A percentile compares a stretch with the other conserved stretches of the same genome.
These are phyloP conservation scores for Macrolepiota albuminosa DNA, from an alignment of 768 basidiomycete species.

Conservation along the genomic window DNA sequence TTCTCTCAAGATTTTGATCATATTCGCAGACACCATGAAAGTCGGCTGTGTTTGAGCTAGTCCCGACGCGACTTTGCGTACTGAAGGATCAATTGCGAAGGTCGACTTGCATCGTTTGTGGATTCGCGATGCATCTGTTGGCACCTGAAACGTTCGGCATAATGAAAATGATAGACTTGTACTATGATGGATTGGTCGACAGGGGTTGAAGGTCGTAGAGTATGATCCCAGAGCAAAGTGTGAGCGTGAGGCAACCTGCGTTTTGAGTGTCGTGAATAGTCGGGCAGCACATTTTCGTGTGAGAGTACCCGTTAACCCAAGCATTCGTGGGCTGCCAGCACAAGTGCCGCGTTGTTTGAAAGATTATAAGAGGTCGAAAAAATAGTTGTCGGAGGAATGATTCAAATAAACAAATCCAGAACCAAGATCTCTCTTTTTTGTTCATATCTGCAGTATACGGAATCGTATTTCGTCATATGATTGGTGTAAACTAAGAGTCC, in stretches of 20 bases:
- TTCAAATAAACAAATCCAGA: neutral
- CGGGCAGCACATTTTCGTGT: constrained; percentile 2
- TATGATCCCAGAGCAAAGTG: neutral
- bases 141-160: neutral
- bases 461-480: neutral
- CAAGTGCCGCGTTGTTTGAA: neutral
- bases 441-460: neutral
- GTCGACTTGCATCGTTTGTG: constrained; percentile 21
- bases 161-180: neutral
- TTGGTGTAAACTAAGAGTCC: constrained; percentile 1
- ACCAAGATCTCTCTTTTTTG: neutral
- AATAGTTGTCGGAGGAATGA: neutral
- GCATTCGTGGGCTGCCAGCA: constrained; percentile 1
- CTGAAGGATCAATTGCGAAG: constrained; percentile 25
- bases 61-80: constrained; percentile 31
- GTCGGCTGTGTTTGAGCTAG: constrained; percentile 41
- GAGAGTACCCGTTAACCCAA: constrained; percentile 4
- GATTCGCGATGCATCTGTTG: neutral
- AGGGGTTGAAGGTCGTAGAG: neutral
- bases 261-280: constrained; percentile 2
- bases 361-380: neutral
- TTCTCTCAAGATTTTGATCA: constrained; percentile 49
- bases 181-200: neutral
- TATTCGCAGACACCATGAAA: constrained; percentile 38
- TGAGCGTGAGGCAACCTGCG: neutral